Evolutionary conservation across 495 filamentous ascomycete genomes (phyloP), one percentile per base, ranked within the genome.

Genomic region (Evansstolkia leycettana): DNA sequence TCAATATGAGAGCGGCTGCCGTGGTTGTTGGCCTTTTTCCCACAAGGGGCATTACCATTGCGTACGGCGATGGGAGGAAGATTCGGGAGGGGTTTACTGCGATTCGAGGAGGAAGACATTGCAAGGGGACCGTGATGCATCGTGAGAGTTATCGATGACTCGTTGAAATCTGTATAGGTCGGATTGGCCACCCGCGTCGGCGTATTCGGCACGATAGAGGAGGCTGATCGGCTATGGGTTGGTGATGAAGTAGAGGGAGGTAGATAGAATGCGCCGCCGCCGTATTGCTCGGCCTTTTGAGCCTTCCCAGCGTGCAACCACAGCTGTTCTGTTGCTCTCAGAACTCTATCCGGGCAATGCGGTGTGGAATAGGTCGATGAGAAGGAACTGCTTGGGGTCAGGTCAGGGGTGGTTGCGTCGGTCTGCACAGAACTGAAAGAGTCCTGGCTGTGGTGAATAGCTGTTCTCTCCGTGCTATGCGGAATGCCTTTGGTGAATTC

Each of bases 301-400:
- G 47, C 30, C 9, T 31, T 20, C 11, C 14, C 17, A 7, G 20
- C 43, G 42, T 53, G 53, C 1, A 54, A 39, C 13, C 57, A 51
- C 0, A 56, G 37, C 27, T 57, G 56, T 25, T 62, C 49, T 0
- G 53, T 53, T 5, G 54, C 50, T 26, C 51, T 48, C 10, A 56
- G 18, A 1, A 55, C 48, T 2, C 41, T 44, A 17, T 63, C 55
- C 2, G 54, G 55, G 25, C 56, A 60, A 2, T 50, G 31, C 7
- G 54, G 42, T 11, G 48, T 43, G 1, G 59, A 63, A 28, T 62
- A 58, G 12, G 53, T 49, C 0, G 62, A 67, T 24, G 63, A 65
- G 42, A 67, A 65, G 1, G 63, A 67, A 39, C 55, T 65, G 47
- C 61, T 67, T 0, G 63, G 63, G 0, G 59, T 67, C 34, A 67